phyloP scores from a whole-genome alignment of 495 filamentous ascomycete species.

The Endocarpon pusillum region DNA sequence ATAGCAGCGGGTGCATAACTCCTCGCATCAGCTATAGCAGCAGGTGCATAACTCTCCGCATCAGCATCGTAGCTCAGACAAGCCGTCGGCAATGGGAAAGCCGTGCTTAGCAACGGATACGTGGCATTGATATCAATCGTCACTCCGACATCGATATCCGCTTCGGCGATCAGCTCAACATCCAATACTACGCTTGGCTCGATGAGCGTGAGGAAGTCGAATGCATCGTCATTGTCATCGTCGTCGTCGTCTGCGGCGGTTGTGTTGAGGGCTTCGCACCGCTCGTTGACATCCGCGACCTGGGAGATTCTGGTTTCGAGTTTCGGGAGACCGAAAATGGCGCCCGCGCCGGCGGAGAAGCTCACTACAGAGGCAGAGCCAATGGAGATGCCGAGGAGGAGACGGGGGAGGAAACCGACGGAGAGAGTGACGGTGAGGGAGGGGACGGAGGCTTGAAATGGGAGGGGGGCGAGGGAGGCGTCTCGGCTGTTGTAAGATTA shows the following conservation, averaged over 20 bases:
- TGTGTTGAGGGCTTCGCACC: conserved; percentile 7
- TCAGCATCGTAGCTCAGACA: conserved; percentile 8
- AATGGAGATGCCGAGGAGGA: too few relatives aligned
- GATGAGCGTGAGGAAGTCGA: conserved; percentile 7
- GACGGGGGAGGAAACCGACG: conserved; percentile 9
- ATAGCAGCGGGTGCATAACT: too few relatives aligned
- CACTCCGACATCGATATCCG: conserved; percentile 1
- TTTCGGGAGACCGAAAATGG: conserved; percentile 9
- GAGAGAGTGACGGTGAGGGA: conserved; percentile 8
- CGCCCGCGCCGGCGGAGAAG: conserved; percentile 7
- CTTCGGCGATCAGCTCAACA: conserved; percentile 5
- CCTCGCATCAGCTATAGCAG: too few relatives aligned
- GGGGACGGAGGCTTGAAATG: conserved; percentile 9
- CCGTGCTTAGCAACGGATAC: conserved; percentile 2
- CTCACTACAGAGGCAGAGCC: conserved; percentile 5
- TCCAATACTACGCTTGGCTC: conserved; percentile 5
- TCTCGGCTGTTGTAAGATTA: too few relatives aligned
- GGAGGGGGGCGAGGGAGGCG: conserved; percentile 7
- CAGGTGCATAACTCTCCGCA: conserved; percentile 4
- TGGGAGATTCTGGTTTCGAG: conserved; percentile 6
- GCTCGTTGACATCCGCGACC: conserved; percentile 4
- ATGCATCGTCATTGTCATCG: conserved; percentile 1
- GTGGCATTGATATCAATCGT: neutral
- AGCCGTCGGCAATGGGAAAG: too few relatives aligned
- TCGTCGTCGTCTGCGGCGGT: too few relatives aligned